Evolutionary conservation across 164 flowering plant species (phyloP).

Genomic region (Annona cherimola): DNA sequence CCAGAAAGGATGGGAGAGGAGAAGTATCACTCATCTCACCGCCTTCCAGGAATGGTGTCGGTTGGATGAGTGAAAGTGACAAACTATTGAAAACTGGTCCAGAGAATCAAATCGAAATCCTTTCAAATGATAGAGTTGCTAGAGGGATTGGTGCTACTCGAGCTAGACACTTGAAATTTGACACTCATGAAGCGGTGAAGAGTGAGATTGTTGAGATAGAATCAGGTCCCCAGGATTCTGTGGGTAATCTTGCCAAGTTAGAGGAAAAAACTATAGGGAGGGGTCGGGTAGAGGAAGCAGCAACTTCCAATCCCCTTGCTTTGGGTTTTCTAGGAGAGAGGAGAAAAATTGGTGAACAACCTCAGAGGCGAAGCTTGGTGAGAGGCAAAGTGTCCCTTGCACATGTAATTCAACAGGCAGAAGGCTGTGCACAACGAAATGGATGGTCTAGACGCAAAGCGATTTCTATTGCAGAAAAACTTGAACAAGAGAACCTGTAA

Average conservation of each 20-base stretch:
- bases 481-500: slow-evolving; percentile 91
- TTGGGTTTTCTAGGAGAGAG: slow-evolving; percentile 28
- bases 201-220: slow-evolving; percentile 81
- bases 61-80: slow-evolving; percentile 21
- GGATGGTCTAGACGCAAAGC: slow-evolving; percentile 89
- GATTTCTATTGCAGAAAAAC: slow-evolving; percentile 95
- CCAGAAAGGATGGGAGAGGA: slow-evolving; percentile 31
- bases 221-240: slow-evolving; percentile 36
- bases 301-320: slow-evolving; percentile 28
- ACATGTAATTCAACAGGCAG: slow-evolving; percentile 90
- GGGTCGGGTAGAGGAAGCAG: slow-evolving; percentile 28
- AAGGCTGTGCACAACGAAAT: slow-evolving; percentile 55
- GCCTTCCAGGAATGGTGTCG: slow-evolving; percentile 16
- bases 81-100: slow-evolving; percentile 21
- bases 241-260: slow-evolving; percentile 12
- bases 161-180: slow-evolving; percentile 16
- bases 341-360: slow-evolving; percentile 40
- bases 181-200: slow-evolving; percentile 24
- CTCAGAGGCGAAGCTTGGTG: slow-evolving; percentile 66
- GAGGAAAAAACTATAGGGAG: slow-evolving; percentile 27
- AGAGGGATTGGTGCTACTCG: slow-evolving; percentile 27
- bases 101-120: slow-evolving; percentile 16
- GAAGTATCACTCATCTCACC: slow-evolving; percentile 12
- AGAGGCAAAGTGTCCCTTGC: slow-evolving; percentile 91
- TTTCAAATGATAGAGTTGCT: slow-evolving; percentile 19